Conservation (phyloP, 495 filamentous ascomycete species). For the Cryomyces minteri region DNA sequence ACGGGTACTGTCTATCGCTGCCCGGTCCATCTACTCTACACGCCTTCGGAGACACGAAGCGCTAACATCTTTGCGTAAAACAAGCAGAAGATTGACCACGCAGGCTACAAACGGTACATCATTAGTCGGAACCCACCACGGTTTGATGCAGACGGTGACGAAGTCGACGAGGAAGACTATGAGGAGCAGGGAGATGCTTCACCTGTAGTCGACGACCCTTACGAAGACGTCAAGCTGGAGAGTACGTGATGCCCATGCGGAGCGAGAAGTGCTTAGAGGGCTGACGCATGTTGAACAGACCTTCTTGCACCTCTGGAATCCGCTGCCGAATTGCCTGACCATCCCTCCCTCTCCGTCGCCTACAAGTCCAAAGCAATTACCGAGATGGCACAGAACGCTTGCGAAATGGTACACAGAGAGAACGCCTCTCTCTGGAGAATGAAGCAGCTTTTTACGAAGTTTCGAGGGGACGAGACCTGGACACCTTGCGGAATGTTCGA, state of each 20-base stretch:
- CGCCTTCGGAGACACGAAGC: no score
- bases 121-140: slow-evolving; percentile 54
- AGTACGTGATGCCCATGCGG: slow-evolving; percentile 26
- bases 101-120: slow-evolving; percentile 67
- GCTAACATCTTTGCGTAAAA: background rate
- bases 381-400: slow-evolving; percentile 51
- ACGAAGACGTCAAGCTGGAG: slow-evolving; percentile 64
- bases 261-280: slow-evolving; percentile 5
- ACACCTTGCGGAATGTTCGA: slow-evolving; percentile 49
- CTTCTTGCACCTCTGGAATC: slow-evolving; percentile 75
- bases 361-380: slow-evolving; percentile 70
- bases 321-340: slow-evolving; percentile 64
- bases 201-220: slow-evolving; percentile 65
- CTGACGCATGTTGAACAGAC: slow-evolving; percentile 27
- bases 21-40: no score
- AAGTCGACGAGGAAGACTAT: slow-evolving; percentile 53
- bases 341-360: slow-evolving; percentile 66
- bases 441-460: slow-evolving; percentile 56
- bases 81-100: slow-evolving; percentile 62
- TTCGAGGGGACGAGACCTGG: slow-evolving; percentile 68
- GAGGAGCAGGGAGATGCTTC: slow-evolving; percentile 57
- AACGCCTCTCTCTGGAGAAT: slow-evolving; percentile 54
- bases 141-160: slow-evolving; percentile 75
- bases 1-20: slow-evolving; percentile 35
- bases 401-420: slow-evolving; percentile 59